These are phyloP conservation scores for Piper longum DNA, from an alignment of 164 flowering plant genomes.

Conservation along the genomic window DNA sequence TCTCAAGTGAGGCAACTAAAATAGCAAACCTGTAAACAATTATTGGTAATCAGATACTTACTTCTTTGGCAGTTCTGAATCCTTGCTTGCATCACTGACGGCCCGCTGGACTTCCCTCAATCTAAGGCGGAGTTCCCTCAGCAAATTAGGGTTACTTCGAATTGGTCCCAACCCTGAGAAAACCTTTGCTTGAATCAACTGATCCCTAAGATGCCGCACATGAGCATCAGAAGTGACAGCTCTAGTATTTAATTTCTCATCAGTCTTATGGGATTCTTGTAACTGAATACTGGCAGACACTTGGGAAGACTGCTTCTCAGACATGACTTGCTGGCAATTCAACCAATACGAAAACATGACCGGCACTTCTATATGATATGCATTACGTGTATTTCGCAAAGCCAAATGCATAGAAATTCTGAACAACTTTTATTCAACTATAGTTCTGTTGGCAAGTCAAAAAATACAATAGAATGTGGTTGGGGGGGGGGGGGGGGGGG, in stretches of 20 bases:
- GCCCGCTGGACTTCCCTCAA: conserved; percentile 60
- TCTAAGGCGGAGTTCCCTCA: conserved; percentile 56
- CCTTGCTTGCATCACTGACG: conserved; percentile 66
- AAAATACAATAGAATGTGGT: not conserved
- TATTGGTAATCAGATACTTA: conserved; percentile 6
- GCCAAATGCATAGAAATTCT: not conserved
- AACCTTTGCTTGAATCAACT: conserved; percentile 58
- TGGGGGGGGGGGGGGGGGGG: too few relatives aligned
- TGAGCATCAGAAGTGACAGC: conserved; percentile 30
- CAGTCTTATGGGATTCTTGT: conserved; percentile 12
- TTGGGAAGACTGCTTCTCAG: conserved; percentile 10
- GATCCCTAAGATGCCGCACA: conserved; percentile 62
- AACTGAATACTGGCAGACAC: conserved; percentile 12
- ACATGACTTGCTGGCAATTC: conserved; percentile 18
- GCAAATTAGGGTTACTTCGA: conserved; percentile 49
- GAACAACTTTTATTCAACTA: not conserved
- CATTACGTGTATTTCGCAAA: too few relatives aligned
- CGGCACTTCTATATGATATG: not conserved
- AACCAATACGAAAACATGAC: not conserved
- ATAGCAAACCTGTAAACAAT: not conserved
- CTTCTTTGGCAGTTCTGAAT: conserved; percentile 61
- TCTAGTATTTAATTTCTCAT: conserved; percentile 22
- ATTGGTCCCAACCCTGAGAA: conserved; percentile 53
- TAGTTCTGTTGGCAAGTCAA: not conserved
- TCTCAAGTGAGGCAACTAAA: not conserved